phyloP scores from a whole-genome alignment of 2,329 filamentous ascomycete species.

The Trichoderma atrobrunneum region DNA sequence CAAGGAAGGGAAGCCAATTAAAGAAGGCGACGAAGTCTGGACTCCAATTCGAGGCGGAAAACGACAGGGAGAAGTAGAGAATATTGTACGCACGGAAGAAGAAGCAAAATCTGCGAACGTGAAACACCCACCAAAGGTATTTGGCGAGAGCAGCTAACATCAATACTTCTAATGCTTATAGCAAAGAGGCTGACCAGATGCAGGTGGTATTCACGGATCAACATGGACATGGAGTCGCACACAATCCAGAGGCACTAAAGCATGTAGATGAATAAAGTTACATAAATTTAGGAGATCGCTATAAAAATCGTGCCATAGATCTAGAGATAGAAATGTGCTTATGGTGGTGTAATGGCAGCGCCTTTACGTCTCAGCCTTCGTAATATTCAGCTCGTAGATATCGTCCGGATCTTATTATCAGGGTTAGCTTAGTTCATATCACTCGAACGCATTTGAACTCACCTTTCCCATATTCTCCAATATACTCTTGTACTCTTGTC shows the following conservation, averaged over 20 bases:
- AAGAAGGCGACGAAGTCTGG: slow-evolving; percentile 4
- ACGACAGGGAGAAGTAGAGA: not conserved
- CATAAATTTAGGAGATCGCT: not conserved
- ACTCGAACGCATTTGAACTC: not conserved
- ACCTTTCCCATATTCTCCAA: not conserved
- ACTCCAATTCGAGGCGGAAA: slow-evolving; percentile 3
- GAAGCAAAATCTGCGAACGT: not conserved
- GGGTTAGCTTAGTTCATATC: not conserved
- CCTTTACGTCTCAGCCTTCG: not conserved
- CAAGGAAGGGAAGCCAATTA: not conserved
- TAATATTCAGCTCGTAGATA: not conserved
- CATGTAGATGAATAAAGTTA: not conserved
- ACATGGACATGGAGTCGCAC: not conserved
- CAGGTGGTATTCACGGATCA: not conserved
- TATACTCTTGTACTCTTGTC: not conserved
- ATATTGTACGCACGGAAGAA: not conserved
- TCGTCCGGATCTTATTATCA: not conserved
- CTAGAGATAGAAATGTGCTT: not conserved
- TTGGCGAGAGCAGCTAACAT: not conserved
- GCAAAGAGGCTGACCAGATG: not conserved
- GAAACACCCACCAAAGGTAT: not conserved
- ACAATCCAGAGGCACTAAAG: not conserved
- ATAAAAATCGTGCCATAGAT: not conserved
- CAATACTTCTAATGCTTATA: not conserved
- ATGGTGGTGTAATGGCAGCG: not conserved